Evolutionary conservation across 129 eudicot genomes (phyloP).

Genomic region (Helianthus annuus): HanXRQr2.0-SUNRISE NC_035449.2:36155141-36155640

Average conservation of each 20-base stretch:
- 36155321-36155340: conserved; percentile 40
- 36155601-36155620: too few species aligned
- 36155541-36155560: too few species aligned
- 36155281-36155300: conserved; percentile 79
- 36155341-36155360: conserved; percentile 11
- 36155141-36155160: conserved; percentile 17
- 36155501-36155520: too few species aligned
- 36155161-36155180: conserved; percentile 2
- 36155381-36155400: conserved; percentile 10
- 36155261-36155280: conserved; percentile 80
- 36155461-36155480: too few species aligned
- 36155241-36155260: conserved; percentile 80
- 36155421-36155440: too few species aligned
- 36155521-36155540: too few species aligned
- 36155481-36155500: too few species aligned
- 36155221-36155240: conserved; percentile 92
- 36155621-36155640: too few species aligned
- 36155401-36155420: too few species aligned
- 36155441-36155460: too few species aligned
- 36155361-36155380: conserved; percentile 24
- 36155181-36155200: conserved; percentile 50
- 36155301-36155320: conserved; percentile 41
- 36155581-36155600: too few species aligned
- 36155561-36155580: too few species aligned
- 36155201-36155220: conserved; percentile 77